Evolutionary conservation across 2,329 filamentous ascomycete species (phyloP).

Genomic region (Nemania sp.): DNA sequence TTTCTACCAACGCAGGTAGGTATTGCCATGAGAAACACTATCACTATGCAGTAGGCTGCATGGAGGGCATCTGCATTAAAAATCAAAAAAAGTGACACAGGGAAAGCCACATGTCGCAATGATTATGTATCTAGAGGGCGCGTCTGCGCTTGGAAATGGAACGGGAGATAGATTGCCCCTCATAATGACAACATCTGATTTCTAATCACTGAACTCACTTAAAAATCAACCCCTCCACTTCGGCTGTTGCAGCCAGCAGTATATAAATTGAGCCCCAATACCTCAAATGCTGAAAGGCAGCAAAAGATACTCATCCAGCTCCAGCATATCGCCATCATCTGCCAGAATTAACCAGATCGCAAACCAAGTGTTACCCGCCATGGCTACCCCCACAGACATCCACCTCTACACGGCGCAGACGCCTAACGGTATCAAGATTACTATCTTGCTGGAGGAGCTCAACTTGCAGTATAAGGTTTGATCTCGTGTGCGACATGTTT

Average conservation of each 20-base stretch:
- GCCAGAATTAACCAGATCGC: slow-evolving; percentile 39
- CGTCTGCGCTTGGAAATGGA: slow-evolving; percentile 16
- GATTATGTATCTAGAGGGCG: neutral
- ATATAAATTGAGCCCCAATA: slow-evolving; percentile 1
- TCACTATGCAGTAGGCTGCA: neutral
- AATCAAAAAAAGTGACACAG: neutral
- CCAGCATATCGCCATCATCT: slow-evolving; percentile 25
- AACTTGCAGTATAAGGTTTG: slow-evolving; percentile 80
- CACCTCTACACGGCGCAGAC: slow-evolving; percentile 85
- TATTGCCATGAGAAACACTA: neutral
- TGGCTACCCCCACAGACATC: slow-evolving; percentile 70
- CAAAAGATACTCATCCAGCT: neutral
- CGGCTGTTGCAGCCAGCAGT: neutral
- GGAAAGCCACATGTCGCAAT: neutral
- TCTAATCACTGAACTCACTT: slow-evolving; percentile 34
- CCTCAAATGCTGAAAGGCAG: neutral
- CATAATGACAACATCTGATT: slow-evolving; percentile 35
- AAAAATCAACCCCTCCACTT: slow-evolving; percentile 10
- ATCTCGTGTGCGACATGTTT: neutral
- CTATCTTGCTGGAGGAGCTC: slow-evolving; percentile 87
- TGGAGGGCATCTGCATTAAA: neutral
- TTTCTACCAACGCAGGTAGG: neutral
- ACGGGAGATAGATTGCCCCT: slow-evolving; percentile 17
- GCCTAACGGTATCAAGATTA: slow-evolving; percentile 91
- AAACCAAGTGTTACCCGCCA: slow-evolving; percentile 51